Base-by-base conservation (phyloP, 2,329 filamentous ascomycete species). In the Colletotrichum sp. region DNA sequence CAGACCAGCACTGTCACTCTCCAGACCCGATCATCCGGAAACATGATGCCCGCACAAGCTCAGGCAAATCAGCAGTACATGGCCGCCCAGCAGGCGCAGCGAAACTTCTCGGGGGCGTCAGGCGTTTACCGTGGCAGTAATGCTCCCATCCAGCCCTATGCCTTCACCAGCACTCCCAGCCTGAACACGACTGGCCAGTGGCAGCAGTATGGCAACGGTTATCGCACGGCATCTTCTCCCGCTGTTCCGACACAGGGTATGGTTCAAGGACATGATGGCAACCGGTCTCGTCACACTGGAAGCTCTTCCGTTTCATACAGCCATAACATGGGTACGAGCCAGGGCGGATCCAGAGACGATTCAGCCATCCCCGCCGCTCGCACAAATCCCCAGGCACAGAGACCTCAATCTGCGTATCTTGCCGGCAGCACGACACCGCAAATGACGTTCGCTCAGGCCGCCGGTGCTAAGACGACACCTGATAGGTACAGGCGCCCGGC, bases 401-500 rank as follows among this genome's bases (percentile, higher is more conserved):
- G 85, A 71, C 87, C 87, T 18, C 88, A 88, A 78, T 85, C 87
- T 15, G 81, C 85, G 7, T 85, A 86, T 34, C 67, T 86, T 28
- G 84, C 85, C 57, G 80, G 80, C 58, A 81, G 85, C 5, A 79
- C 86, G 57, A 73, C 70, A 15, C 84, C 83, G 26, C 88, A 88
- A 79, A 89, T 91, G 65, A 90, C 85, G 78, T 92, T 83, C 85
- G 89, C 79, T 81, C 93, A 85, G 84, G 89, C 93, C 57, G 87
- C 89, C 6, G 88, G 91, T 26, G 85, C 88, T 61, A 96, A 95
- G 80, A 88, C 93, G 26, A 92, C 94, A 2, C 95, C 95, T 2
- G 96, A 98, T 83, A 92, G 96, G 75, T 98, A 98, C 83, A 91
- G 96, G 80, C 93, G 96, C 67, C 84, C 89, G 75, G 89, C 89